Conservation (phyloP, 208 protist species). For the Crithidia mellificae region DNA sequence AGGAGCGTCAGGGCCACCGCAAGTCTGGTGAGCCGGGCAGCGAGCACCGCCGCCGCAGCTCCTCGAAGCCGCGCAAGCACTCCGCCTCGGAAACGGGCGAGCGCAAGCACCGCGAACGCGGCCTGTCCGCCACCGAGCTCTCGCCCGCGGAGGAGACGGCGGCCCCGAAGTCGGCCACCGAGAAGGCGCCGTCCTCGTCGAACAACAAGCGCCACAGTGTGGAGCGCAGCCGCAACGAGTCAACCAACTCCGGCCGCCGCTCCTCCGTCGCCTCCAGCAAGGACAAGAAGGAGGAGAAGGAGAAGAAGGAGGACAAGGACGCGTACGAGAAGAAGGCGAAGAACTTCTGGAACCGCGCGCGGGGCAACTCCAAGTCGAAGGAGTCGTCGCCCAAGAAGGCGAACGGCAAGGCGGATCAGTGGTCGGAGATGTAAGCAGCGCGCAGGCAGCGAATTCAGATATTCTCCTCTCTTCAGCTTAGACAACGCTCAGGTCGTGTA, state of each 20-base stretch:
- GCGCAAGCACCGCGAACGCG: not conserved
- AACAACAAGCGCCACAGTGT: conserved; percentile 6
- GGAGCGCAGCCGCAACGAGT: conserved; percentile 17
- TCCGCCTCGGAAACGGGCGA: not conserved
- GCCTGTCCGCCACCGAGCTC: conserved; percentile 12
- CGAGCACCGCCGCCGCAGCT: conserved; percentile 19
- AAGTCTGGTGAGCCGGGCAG: not conserved
- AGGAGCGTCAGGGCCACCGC: not conserved
- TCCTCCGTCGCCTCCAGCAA: conserved; percentile 10
- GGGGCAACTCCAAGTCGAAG: conserved; percentile 25
- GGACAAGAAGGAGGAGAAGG: too few species aligned
- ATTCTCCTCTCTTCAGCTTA: too few species aligned
- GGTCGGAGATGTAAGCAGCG: conserved; percentile 25
- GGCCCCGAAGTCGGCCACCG: not conserved
- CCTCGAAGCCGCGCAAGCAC: conserved; percentile 12
- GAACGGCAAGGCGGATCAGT: conserved; percentile 14
- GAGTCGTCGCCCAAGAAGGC: conserved; percentile 13
- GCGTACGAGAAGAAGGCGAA: conserved; percentile 30
- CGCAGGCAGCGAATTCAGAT: too few species aligned
- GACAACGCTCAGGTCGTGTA: too few species aligned
- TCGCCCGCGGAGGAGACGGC: not conserved
- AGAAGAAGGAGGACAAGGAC: conserved; percentile 1
- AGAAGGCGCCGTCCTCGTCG: conserved; percentile 2
- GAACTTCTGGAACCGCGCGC: conserved; percentile 32
- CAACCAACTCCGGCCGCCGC: not conserved